phyloP scores from a whole-genome alignment of 768 basidiomycete species.

The Lanmaoa pseudosensibilis region DNA sequence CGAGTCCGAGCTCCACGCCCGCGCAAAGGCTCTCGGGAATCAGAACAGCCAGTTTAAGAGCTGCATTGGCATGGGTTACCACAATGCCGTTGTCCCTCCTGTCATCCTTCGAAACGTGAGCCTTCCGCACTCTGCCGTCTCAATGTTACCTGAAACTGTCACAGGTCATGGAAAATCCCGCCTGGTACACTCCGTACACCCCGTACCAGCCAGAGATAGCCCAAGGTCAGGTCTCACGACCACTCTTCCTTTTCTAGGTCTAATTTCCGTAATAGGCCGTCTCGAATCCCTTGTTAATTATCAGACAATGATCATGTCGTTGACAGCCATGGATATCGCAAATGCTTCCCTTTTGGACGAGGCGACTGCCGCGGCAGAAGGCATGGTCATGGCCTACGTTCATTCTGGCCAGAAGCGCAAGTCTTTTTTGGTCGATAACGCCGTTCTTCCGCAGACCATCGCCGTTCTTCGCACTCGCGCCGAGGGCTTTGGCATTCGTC shows the following conservation, averaged over 20 bases:
- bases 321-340: slow-evolving; percentile 93
- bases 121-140: slow-evolving; percentile 3
- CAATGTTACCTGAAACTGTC: slow-evolving; percentile 2
- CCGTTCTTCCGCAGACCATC: slow-evolving; percentile 85
- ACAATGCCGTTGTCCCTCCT: slow-evolving; percentile 91
- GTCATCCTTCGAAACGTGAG: slow-evolving; percentile 90
- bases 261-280: slow-evolving; percentile 58
- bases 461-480: slow-evolving; percentile 89
- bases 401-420: slow-evolving; percentile 67
- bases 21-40: slow-evolving; percentile 74
- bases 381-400: slow-evolving; percentile 92
- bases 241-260: neutral
- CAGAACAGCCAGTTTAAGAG: slow-evolving; percentile 84
- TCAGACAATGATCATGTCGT: slow-evolving; percentile 93
- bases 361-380: slow-evolving; percentile 92
- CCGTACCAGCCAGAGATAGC: slow-evolving; percentile 97
- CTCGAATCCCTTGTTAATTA: slow-evolving; percentile 96
- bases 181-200: slow-evolving; percentile 97
- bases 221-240: slow-evolving; percentile 64
- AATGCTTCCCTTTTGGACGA: slow-evolving; percentile 96
- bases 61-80: slow-evolving; percentile 99
- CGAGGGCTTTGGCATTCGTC: slow-evolving; percentile 88
- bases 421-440: slow-evolving; percentile 82
- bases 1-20: slow-evolving; percentile 77
- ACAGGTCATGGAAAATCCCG: slow-evolving; percentile 90